A percentile compares a stretch with the other conserved stretches of the same genome.
These are phyloP conservation scores for Phytophthora vignae DNA, from an alignment of 352 stramenopile species.

Conservation along the genomic window DNA sequence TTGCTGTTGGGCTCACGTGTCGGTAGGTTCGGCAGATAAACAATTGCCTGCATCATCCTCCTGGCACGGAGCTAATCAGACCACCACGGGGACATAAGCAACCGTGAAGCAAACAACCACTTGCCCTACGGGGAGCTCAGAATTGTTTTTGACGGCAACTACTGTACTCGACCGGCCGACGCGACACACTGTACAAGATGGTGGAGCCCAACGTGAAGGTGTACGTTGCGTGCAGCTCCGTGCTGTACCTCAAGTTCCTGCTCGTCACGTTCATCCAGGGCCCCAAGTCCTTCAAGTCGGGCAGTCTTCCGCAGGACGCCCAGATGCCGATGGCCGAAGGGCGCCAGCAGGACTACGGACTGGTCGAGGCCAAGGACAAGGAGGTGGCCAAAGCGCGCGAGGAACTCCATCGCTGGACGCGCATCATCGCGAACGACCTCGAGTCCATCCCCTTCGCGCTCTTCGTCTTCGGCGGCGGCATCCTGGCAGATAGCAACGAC, in stretches of 20 bases:
- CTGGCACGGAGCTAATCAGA: too few relatives aligned
- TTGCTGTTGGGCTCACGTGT: too few relatives aligned
- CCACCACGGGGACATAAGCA: too few relatives aligned
- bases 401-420: slow-evolving; percentile 40
- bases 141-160: neutral
- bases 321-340: neutral
- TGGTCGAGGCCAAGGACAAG: slow-evolving; percentile 37
- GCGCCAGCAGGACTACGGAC: slow-evolving; percentile 43
- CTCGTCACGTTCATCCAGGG: neutral
- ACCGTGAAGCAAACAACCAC: too few relatives aligned
- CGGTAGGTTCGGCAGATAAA: too few relatives aligned
- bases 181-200: neutral
- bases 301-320: neutral
- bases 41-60: too few relatives aligned
- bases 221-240: neutral
- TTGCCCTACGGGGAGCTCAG: too few relatives aligned
- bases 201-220: neutral
- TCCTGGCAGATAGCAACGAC: slow-evolving; percentile 40
- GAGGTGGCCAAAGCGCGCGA: slow-evolving; percentile 35
- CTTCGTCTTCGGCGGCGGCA: slow-evolving; percentile 31
- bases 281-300: neutral
- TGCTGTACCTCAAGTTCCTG: neutral
- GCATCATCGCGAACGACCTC: slow-evolving; percentile 53
- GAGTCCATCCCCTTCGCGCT: slow-evolving; percentile 52
- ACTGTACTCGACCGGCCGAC: neutral